phyloP scores from a whole-genome alignment of 1,284 basidiomycete genomes.

The Kalmanozyma brasiliensis region DNA sequence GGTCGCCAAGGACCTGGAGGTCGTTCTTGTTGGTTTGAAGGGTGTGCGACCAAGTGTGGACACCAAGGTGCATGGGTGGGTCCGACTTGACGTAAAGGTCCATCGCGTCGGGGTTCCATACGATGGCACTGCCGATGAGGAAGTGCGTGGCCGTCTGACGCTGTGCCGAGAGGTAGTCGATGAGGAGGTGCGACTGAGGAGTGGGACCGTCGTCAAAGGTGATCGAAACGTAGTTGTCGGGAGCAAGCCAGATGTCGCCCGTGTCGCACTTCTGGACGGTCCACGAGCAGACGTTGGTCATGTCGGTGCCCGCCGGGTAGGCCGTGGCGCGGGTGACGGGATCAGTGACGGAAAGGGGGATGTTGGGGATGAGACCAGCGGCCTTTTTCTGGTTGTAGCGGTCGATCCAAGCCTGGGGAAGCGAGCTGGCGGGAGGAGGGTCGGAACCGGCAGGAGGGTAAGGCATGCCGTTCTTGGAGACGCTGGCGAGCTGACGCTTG shows the following conservation, averaged over 20 bases:
- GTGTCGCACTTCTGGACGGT: constrained; percentile 57
- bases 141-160: constrained; percentile 78
- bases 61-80: constrained; percentile 75
- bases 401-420: constrained; percentile 73
- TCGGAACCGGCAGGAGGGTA: constrained; percentile 52
- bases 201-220: constrained; percentile 79
- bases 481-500: constrained; percentile 44
- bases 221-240: constrained; percentile 51
- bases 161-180: constrained; percentile 74
- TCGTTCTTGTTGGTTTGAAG: constrained; percentile 81
- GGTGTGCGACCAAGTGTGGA: constrained; percentile 67
- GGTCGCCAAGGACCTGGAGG: constrained; percentile 77
- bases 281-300: constrained; percentile 60
- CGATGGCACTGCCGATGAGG: constrained; percentile 81
- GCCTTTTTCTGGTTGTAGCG: constrained; percentile 74
- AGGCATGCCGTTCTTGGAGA: constrained; percentile 53
- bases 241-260: constrained; percentile 57
- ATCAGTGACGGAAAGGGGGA: constrained; percentile 72
- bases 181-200: constrained; percentile 69
- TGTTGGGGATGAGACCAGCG: constrained; percentile 79
- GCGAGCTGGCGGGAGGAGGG: constrained; percentile 46
- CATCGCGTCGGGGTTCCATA: constrained; percentile 74
- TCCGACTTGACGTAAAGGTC: constrained; percentile 71
- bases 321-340: constrained; percentile 36
- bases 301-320: constrained; percentile 53